These are phyloP conservation scores for Kwoniella mangroviensis DNA, from an alignment of 768 basidiomycete genomes.

Conservation along the genomic window DNA sequence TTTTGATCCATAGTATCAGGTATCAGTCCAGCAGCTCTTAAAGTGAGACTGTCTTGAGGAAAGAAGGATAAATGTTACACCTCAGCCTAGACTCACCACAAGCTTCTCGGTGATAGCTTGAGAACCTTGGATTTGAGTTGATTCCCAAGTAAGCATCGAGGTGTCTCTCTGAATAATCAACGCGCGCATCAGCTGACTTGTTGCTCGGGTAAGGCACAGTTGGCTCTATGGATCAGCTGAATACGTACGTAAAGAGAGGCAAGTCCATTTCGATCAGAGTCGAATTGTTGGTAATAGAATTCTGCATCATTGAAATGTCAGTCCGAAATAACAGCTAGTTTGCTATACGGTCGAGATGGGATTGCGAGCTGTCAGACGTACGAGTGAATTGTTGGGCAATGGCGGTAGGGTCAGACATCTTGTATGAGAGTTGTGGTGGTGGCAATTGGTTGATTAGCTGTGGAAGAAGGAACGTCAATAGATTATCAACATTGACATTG, in stretches of 20 bases:
- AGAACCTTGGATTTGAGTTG: constrained; percentile 65
- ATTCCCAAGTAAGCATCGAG: constrained; percentile 86
- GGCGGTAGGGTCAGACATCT: constrained; percentile 73
- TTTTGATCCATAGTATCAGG: not conserved
- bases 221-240: no score
- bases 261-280: constrained; percentile 66
- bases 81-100: constrained; percentile 62
- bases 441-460: not conserved
- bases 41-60: no score
- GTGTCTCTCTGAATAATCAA: constrained; percentile 76
- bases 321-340: not conserved
- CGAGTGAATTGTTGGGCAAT: constrained; percentile 68
- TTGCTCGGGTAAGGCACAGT: no score
- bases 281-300: constrained; percentile 84
- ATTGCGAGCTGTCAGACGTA: constrained; percentile 21
- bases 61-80: not conserved
- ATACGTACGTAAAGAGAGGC: constrained; percentile 75
- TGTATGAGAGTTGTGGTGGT: constrained; percentile 17
- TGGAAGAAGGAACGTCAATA: not conserved
- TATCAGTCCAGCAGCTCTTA: not conserved
- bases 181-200: no score
- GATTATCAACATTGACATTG: not conserved
- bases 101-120: constrained; percentile 75
- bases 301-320: constrained; percentile 51
- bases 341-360: not conserved